Evolutionary conservation across 805 yeast species (phyloP).

Genomic region (Isabelozyma rhagii): DNA sequence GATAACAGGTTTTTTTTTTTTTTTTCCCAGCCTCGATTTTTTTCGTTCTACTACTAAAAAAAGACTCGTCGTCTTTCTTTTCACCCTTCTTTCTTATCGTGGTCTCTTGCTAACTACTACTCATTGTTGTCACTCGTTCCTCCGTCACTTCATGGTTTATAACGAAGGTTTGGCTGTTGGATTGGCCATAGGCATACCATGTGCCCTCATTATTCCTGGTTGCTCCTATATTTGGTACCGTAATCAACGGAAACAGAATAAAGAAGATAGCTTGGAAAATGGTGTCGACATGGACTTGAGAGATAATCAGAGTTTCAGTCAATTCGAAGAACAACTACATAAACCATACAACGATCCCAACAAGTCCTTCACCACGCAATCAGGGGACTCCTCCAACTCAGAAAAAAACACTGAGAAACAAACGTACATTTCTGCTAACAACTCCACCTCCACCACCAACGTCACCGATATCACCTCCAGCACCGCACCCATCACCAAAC

Average conservation of each 20-base stretch:
- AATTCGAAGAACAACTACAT: conserved; percentile 37
- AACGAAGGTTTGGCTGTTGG: conserved; percentile 34
- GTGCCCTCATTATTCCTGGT: conserved; percentile 24
- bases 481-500: neutral
- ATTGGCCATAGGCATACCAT: conserved; percentile 40
- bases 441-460: conserved; percentile 1
- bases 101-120: too few species aligned
- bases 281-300: conserved; percentile 33
- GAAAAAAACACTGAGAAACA: neutral
- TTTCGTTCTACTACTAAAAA: too few species aligned
- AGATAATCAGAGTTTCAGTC: conserved; percentile 33
- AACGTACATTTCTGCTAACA: neutral
- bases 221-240: conserved; percentile 23
- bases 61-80: too few species aligned
- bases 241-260: conserved; percentile 26
- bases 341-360: conserved; percentile 14
- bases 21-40: too few species aligned
- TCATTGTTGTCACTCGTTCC: too few species aligned
- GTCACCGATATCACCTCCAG: neutral
- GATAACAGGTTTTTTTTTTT: too few species aligned
- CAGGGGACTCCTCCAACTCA: neutral
- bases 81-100: too few species aligned
- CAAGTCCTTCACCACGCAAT: conserved; percentile 6
- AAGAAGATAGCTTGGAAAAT: conserved; percentile 26
- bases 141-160: conserved; percentile 8